phyloP scores from a whole-genome alignment of 768 basidiomycete species.

The Phanerodontia chrysosporium region DNA sequence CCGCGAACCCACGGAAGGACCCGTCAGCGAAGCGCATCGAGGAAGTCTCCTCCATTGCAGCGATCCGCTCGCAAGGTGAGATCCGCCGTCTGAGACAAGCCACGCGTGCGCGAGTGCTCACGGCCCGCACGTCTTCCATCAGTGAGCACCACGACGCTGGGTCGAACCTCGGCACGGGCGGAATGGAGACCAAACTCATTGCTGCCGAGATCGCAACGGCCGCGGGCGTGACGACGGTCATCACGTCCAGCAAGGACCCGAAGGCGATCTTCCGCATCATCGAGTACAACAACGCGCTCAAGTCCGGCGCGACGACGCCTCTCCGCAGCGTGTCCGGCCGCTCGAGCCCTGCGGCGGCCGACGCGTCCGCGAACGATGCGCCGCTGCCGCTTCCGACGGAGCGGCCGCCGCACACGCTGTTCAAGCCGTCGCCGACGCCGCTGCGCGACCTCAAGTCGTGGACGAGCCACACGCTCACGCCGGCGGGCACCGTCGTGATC shows the following conservation, averaged over 20 bases:
- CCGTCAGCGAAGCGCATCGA: constrained; percentile 76
- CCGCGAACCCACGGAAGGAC: constrained; percentile 91
- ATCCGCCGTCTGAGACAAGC: background rate
- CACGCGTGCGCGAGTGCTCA: background rate
- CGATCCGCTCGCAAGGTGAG: constrained; percentile 77
- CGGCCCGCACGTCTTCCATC: background rate
- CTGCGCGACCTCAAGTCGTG: constrained; percentile 88
- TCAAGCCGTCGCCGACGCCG: constrained; percentile 68
- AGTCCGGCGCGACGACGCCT: constrained; percentile 31
- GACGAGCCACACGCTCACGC: constrained; percentile 93
- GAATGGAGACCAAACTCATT: constrained; percentile 99
- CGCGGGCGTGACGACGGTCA: constrained; percentile 89
- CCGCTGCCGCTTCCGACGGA: constrained; percentile 10
- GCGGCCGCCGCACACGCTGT: constrained; percentile 85
- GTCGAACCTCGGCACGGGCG: constrained; percentile 91
- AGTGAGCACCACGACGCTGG: constrained; percentile 93
- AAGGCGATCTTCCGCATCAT: constrained; percentile 77
- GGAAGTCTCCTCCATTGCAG: constrained; percentile 76
- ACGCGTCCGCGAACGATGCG: background rate
- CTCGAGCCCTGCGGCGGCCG: constrained; percentile 13
- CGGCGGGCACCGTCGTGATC: constrained; percentile 84
- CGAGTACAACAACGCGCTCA: constrained; percentile 58
- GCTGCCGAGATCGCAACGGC: constrained; percentile 96
- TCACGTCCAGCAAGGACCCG: constrained; percentile 80
- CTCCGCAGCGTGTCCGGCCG: constrained; percentile 23